Conservation (phyloP, 768 basidiomycete genomes). For the Hygrophoropsis aurantiaca region DNA sequence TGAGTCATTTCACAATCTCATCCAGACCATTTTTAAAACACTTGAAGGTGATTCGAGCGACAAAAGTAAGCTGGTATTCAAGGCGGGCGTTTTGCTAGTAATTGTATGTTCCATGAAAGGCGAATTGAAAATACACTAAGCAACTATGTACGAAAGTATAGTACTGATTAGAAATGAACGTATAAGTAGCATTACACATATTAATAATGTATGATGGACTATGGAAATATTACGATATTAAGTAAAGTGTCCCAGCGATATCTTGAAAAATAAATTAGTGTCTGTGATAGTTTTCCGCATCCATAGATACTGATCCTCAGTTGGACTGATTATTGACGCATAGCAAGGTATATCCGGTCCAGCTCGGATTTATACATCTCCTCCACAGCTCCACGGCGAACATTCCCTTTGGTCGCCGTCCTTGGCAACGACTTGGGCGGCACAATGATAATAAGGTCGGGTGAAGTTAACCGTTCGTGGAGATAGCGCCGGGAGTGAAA, state of each 20-base stretch:
- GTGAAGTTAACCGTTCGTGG: slow-evolving; percentile 71
- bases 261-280: slow-evolving; percentile 18
- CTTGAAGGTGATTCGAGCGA: not conserved
- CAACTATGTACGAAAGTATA: too few species aligned
- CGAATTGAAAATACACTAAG: too few species aligned
- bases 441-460: slow-evolving; percentile 68
- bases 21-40: not conserved
- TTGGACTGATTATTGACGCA: slow-evolving; percentile 11
- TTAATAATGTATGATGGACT: slow-evolving; percentile 16
- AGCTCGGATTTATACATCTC: slow-evolving; percentile 57
- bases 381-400: slow-evolving; percentile 75
- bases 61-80: too few species aligned
- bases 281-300: not conserved
- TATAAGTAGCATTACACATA: not conserved
- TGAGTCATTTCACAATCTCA: too few species aligned
- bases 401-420: slow-evolving; percentile 81
- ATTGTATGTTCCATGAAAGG: too few species aligned
- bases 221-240: not conserved
- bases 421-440: slow-evolving; percentile 66
- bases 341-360: slow-evolving; percentile 52
- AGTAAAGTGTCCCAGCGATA: not conserved
- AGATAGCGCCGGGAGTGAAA: slow-evolving; percentile 77
- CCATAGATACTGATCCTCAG: not conserved
- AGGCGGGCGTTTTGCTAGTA: too few species aligned
- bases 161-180: too few species aligned